phyloP scores from a whole-genome alignment of 257 asterid species.

The Salvia rosmarinus region DNA sequence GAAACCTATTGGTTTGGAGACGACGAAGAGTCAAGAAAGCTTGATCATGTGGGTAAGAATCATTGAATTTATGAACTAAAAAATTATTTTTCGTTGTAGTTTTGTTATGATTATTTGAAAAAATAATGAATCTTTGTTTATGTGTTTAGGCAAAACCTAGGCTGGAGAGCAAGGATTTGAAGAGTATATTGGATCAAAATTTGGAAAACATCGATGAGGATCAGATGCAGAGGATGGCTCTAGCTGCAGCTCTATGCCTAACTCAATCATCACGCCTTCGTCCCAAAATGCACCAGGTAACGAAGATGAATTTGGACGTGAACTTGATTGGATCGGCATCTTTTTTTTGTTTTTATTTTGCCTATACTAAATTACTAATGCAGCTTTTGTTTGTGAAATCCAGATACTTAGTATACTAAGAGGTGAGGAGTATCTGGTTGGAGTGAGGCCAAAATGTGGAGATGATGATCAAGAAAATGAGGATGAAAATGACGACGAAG shows the following conservation, averaged over 20 bases:
- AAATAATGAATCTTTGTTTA: background rate
- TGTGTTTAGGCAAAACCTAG: conserved; percentile 72
- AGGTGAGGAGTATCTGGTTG: conserved; percentile 50
- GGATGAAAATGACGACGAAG: conserved; percentile 76
- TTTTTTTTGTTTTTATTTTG: background rate
- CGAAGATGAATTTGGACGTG: background rate
- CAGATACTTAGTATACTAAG: conserved; percentile 63
- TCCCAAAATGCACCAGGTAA: conserved; percentile 78
- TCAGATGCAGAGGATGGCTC: conserved; percentile 69
- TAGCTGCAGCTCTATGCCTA: conserved; percentile 75
- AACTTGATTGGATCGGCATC: background rate
- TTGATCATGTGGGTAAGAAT: conserved; percentile 89
- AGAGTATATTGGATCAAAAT: conserved; percentile 69
- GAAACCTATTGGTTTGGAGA: conserved; percentile 74
- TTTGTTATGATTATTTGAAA: background rate
- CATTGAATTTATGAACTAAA: background rate
- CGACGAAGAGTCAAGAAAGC: conserved; percentile 72
- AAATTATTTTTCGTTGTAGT: background rate
- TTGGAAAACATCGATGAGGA: conserved; percentile 53
- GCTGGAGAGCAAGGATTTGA: conserved; percentile 60
- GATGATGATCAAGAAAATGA: conserved; percentile 44
- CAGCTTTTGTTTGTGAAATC: conserved; percentile 2
- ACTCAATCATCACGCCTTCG: conserved; percentile 88
- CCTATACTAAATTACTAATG: background rate
- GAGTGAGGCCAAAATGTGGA: conserved; percentile 28